Conservation (phyloP, 2,329 filamentous ascomycete species). For the Alternaria conjuncta region DNA sequence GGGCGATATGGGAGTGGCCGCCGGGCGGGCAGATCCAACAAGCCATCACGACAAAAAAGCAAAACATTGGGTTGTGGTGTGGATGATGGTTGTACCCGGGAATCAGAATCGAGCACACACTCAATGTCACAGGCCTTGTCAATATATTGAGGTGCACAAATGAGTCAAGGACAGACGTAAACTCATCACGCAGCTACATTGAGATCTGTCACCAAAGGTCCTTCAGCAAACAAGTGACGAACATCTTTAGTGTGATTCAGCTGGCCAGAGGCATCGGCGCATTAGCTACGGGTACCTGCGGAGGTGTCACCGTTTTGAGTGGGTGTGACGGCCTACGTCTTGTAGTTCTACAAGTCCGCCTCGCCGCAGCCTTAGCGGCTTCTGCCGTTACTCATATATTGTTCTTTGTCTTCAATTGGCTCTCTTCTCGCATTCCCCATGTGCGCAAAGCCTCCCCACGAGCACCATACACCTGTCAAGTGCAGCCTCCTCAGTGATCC, state of each 20-base stretch:
- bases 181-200: neutral
- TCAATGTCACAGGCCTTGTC: neutral
- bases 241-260: neutral
- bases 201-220: neutral
- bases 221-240: neutral
- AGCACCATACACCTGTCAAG: neutral
- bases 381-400: neutral
- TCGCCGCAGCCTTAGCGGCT: neutral
- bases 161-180: neutral
- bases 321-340: neutral
- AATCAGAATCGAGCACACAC: neutral
- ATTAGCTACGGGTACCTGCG: constrained; percentile 1
- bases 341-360: neutral
- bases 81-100: neutral
- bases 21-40: neutral
- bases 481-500: neutral
- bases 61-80: neutral
- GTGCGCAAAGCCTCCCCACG: neutral
- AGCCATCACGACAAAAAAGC: neutral
- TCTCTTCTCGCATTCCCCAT: neutral
- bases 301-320: constrained; percentile 1
- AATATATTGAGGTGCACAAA: neutral
- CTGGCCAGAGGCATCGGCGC: neutral
- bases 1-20: neutral
- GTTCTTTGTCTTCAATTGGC: neutral